Evolutionary conservation across 2,329 filamentous ascomycete genomes (phyloP), one percentile per base, ranked within the genome.

Genomic region (Dryadomyces quercivorus): DNA sequence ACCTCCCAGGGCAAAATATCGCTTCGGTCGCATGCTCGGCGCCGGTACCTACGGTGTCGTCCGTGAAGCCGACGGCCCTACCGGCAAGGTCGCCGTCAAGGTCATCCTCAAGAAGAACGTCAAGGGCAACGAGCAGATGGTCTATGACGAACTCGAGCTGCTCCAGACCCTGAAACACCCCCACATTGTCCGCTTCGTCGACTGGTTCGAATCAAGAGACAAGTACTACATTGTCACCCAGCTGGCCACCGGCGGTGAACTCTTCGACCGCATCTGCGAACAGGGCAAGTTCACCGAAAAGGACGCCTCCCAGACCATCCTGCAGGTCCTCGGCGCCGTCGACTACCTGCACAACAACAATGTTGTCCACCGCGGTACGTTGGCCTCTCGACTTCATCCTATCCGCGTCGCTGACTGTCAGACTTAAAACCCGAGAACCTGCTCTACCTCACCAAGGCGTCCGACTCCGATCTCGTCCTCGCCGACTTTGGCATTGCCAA

Each of bases 71-170:
- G 90, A 96, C 58, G 81, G 88, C 62, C 82, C 85, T 45, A 78
- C 80, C 20, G 88, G 89, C 68, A 81, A 95, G 76, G 91, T 95
- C 58, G 93, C 93, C 44, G 81, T 98, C 71, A 98, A 98, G 78
- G 97, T 98, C 69, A 98, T 98, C 70, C 76, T 97, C 65, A 98
- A 98, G 81, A 96, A 95, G 76, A 97, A 95, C 71, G 92, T 98
- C 67, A 94, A 91, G 69, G 92, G 91, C 60, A 97, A 97, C 64
- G 93, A 98, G 75, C 83, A 86, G 69, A 98, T 98, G 93, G 93
- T 98, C 44, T 93, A 95, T 69, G 93, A 98, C 69, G 93, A 98
- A 74, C 78, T 98, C 63, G 81, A 90, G 61, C 90, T 98, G 82
- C 79, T 98, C 60, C 90, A 96, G 72, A 81, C 82, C 56, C 81